A percentile compares a stretch with the other conserved stretches of the same genome.
Conservation (phyloP, 495 filamentous ascomycete species). For the Cercophora scortea region DNA sequence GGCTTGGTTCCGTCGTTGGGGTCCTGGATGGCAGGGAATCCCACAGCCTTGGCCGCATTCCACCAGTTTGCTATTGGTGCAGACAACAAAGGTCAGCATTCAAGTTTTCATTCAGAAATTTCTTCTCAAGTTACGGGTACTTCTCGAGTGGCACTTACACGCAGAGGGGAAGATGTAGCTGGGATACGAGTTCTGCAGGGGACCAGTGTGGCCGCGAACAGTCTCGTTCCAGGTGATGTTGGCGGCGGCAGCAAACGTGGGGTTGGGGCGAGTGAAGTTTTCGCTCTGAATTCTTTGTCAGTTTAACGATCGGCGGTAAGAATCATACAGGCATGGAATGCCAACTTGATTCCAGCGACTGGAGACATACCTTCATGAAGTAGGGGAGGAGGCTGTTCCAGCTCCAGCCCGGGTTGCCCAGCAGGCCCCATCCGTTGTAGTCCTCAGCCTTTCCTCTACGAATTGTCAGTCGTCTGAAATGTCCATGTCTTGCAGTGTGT, state of each 20-base stretch:
- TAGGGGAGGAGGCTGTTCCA: constrained; percentile 55
- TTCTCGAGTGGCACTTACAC: not conserved
- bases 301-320: not conserved
- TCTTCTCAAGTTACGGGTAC: not conserved
- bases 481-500: no score
- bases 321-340: not conserved
- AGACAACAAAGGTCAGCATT: not conserved
- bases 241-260: constrained; percentile 12
- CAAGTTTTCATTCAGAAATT: not conserved
- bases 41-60: constrained; percentile 21
- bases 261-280: constrained; percentile 18
- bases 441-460: constrained; percentile 33
- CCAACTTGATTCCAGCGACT: not conserved
- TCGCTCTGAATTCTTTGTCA: constrained; percentile 11
- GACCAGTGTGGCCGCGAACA: constrained; percentile 30
- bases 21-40: constrained; percentile 25
- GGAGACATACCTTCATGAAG: constrained; percentile 38
- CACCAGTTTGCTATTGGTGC: constrained; percentile 16
- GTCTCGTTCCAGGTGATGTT: constrained; percentile 34
- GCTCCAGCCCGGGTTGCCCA: constrained; percentile 56
- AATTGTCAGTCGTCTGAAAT: not conserved
- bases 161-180: constrained; percentile 30
- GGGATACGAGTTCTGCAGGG: constrained; percentile 32
- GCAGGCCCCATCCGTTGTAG: constrained; percentile 50
- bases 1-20: constrained; percentile 22